phyloP scores from a whole-genome alignment of 208 protist species.

The Trichomonas vaginalis region DNA sequence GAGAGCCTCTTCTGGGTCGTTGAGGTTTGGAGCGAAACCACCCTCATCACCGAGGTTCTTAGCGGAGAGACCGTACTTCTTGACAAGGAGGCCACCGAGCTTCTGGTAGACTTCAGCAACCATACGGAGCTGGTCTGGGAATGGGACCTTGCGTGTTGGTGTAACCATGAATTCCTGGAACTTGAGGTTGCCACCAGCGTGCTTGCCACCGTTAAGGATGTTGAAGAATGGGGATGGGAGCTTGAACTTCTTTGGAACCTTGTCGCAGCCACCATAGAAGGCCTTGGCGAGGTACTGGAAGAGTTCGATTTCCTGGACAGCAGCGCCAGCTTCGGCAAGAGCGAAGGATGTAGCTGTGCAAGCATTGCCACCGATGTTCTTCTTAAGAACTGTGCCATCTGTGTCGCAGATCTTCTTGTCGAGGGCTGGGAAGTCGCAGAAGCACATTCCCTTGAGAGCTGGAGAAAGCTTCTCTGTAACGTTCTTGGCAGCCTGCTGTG shows the following conservation, averaged over 20 bases:
- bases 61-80: slow-evolving; percentile 73
- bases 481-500: slow-evolving; percentile 71
- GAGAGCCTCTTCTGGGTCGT: slow-evolving; percentile 31
- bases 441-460: slow-evolving; percentile 48
- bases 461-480: slow-evolving; percentile 79
- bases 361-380: slow-evolving; percentile 9
- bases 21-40: slow-evolving; percentile 60
- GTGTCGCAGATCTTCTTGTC: background rate
- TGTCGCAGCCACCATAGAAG: background rate
- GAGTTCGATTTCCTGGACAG: background rate
- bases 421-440: background rate
- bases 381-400: background rate
- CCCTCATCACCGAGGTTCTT: slow-evolving; percentile 82
- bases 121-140: slow-evolving; percentile 50
- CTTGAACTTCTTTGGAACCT: background rate
- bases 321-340: background rate
- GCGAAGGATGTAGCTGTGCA: background rate
- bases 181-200: background rate
- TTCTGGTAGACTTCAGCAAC: slow-evolving; percentile 82
- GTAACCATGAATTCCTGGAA: slow-evolving; percentile 70
- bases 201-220: background rate
- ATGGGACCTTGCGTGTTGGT: slow-evolving; percentile 69
- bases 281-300: background rate
- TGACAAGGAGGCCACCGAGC: slow-evolving; percentile 84
- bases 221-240: slow-evolving; percentile 17